These are phyloP conservation scores for Wickerhamomyces subpelliculosus DNA, from an alignment of 805 yeast genomes.

Conservation along the genomic window DNA sequence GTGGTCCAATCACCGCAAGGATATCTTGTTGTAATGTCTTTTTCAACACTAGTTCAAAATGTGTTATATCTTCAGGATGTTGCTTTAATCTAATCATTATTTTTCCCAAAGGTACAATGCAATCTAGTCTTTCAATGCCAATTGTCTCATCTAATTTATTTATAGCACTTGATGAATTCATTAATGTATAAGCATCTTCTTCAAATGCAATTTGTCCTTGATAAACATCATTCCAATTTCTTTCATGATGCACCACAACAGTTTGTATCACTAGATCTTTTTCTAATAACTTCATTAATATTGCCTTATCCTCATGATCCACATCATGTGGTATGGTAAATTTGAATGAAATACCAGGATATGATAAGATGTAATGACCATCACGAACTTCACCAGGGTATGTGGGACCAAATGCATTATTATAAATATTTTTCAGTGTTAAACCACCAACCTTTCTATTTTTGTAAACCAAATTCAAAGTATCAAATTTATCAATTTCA, in stretches of 20 bases:
- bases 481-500: slow-evolving; percentile 22
- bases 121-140: slow-evolving; percentile 5
- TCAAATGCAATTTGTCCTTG: slow-evolving; percentile 1
- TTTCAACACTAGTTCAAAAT: slow-evolving; percentile 28
- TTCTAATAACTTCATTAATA: slow-evolving; percentile 5
- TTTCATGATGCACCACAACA: slow-evolving; percentile 10
- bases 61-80: slow-evolving; percentile 16
- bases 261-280: slow-evolving; percentile 6
- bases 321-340: slow-evolving; percentile 23
- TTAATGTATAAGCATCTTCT: slow-evolving; percentile 7
- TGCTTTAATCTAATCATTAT: slow-evolving; percentile 19
- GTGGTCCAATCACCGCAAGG: slow-evolving; percentile 44
- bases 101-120: slow-evolving; percentile 9
- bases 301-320: slow-evolving; percentile 6
- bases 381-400: slow-evolving; percentile 37
- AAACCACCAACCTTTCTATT: slow-evolving; percentile 15
- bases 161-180: too few species aligned
- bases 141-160: too few species aligned
- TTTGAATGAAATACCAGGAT: slow-evolving; percentile 50
- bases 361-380: slow-evolving; percentile 31
- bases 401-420: slow-evolving; percentile 56
- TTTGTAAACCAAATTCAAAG: slow-evolving; percentile 25
- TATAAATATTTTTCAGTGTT: slow-evolving; percentile 40
- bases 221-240: slow-evolving; percentile 21
- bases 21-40: slow-evolving; percentile 43